These are phyloP conservation scores for Gloeopeniophorella convolvens DNA, from an alignment of 768 basidiomycete genomes.

Conservation along the genomic window DNA sequence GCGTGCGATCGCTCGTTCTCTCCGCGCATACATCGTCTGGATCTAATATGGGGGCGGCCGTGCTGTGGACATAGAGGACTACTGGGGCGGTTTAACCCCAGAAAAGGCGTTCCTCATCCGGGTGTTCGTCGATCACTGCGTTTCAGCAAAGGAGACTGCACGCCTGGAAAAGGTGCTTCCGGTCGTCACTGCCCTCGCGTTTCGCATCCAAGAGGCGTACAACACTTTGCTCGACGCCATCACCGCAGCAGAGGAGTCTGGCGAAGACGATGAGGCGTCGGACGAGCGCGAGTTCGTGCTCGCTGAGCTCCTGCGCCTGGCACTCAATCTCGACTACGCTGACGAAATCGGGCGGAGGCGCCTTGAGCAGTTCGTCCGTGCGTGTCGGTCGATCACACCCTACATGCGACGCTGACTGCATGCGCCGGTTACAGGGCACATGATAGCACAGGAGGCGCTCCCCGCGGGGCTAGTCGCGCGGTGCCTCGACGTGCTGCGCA, in stretches of 20 bases:
- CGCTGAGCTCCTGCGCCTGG: conserved; percentile 75
- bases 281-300: conserved; percentile 58
- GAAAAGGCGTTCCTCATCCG: conserved; percentile 78
- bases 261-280: conserved; percentile 32
- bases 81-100: conserved; percentile 64
- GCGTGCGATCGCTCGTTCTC: conserved; percentile 20
- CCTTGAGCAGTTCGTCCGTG: conserved; percentile 82
- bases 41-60: not conserved
- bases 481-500: conserved; percentile 79
- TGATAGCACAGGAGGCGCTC: conserved; percentile 67
- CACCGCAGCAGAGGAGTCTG: conserved; percentile 33
- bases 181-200: conserved; percentile 78
- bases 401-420: conserved; percentile 1
- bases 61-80: conserved; percentile 43
- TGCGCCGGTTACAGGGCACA: conserved; percentile 50
- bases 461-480: conserved; percentile 63
- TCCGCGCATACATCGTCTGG: not conserved
- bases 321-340: conserved; percentile 77
- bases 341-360: conserved; percentile 88
- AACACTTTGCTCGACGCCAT: conserved; percentile 50
- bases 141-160: conserved; percentile 47
- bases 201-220: conserved; percentile 62
- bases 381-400: conserved; percentile 28
- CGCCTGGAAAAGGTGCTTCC: conserved; percentile 70
- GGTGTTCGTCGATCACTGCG: conserved; percentile 77